Percentiles rank a stretch among this genome's conserved stretches.
These are phyloP conservation scores for Moricandia arvensis DNA, from an alignment of 345 rosid species.

Conservation along the genomic window DNA sequence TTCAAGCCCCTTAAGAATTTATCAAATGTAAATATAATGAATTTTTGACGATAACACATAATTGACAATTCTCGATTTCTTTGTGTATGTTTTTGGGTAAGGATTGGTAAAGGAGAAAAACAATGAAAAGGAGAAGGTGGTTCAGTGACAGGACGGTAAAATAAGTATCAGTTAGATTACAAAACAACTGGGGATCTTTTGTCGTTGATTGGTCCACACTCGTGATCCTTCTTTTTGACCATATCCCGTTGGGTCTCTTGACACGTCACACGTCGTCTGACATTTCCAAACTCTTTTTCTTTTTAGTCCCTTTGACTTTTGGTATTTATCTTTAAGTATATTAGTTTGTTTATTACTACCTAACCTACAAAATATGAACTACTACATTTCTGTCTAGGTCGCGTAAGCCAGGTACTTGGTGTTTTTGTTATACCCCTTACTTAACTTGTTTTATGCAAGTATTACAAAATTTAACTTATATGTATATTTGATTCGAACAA, in stretches of 20 bases:
- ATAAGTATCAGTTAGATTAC: constrained; percentile 13
- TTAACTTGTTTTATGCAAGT: no score
- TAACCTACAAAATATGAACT: neutral
- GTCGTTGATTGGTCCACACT: constrained; percentile 38
- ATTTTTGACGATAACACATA: neutral
- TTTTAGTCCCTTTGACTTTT: constrained; percentile 18
- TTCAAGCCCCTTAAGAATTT: neutral
- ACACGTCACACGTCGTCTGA: no score
- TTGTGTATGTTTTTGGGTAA: constrained; percentile 16
- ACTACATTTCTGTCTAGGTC: neutral
- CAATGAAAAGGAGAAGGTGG: neutral
- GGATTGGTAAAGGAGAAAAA: neutral
- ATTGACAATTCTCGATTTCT: constrained; percentile 14
- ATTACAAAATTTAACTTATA: no score
- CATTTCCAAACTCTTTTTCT: no score
- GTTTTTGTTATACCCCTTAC: no score
- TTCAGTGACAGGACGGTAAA: constrained; percentile 34
- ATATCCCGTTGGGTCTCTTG: no score
- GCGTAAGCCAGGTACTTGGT: no score
- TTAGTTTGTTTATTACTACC: neutral
- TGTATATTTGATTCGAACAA: no score
- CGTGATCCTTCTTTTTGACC: constrained; percentile 29
- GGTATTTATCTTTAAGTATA: neutral
- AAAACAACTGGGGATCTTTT: constrained; percentile 8
- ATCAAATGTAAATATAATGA: neutral